phyloP scores from a whole-genome alignment of 2,329 filamentous ascomycete species.

The Epichloe sylvatica region DNA sequence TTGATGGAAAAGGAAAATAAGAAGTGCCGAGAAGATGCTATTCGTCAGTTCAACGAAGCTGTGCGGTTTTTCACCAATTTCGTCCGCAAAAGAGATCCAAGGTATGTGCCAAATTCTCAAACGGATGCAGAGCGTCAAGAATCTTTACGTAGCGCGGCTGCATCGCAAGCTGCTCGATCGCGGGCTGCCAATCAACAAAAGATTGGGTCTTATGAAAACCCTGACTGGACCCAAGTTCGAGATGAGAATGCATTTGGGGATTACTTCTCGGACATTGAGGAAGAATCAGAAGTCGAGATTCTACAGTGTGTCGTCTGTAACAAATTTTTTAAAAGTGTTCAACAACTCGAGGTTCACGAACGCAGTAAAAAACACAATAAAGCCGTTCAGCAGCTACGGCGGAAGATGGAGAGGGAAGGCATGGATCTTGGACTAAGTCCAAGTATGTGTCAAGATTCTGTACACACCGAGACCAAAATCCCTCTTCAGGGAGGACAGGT shows the following conservation, averaged over 20 bases:
- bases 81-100: slow-evolving; percentile 78
- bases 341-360: slow-evolving; percentile 82
- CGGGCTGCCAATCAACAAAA: slow-evolving; percentile 70
- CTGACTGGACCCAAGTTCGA: slow-evolving; percentile 59
- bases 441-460: background rate
- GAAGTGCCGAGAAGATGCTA: slow-evolving; percentile 64
- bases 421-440: slow-evolving; percentile 38
- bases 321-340: slow-evolving; percentile 77
- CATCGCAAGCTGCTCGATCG: slow-evolving; percentile 71
- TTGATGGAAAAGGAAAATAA: slow-evolving; percentile 94
- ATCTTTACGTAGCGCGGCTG: slow-evolving; percentile 59
- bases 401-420: slow-evolving; percentile 75
- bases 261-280: slow-evolving; percentile 47
- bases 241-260: slow-evolving; percentile 39
- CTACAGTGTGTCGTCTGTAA: slow-evolving; percentile 67
- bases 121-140: slow-evolving; percentile 71
- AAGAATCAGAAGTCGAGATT: slow-evolving; percentile 41
- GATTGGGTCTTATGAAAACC: slow-evolving; percentile 48
- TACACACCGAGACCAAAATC: background rate
- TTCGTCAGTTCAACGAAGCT: slow-evolving; percentile 83
- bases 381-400: slow-evolving; percentile 62
- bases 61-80: slow-evolving; percentile 78
- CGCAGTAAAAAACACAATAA: slow-evolving; percentile 95
- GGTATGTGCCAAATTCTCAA: slow-evolving; percentile 64
- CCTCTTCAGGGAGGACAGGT: background rate